These are phyloP conservation scores for Macrotyloma uniflorum DNA, from an alignment of 306 rosid genomes.

Conservation along the genomic window DNA sequence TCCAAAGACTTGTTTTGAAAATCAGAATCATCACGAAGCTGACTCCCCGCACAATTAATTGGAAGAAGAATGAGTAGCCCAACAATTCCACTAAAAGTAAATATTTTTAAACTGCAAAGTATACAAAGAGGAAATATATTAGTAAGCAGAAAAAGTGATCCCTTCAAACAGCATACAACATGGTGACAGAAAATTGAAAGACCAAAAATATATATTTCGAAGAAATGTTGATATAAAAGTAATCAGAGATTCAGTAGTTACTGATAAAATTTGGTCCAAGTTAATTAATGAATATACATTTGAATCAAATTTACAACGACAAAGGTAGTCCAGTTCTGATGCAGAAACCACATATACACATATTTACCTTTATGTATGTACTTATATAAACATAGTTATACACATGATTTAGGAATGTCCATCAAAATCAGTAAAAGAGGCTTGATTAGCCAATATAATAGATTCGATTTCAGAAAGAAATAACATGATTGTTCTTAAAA, in stretches of 20 bases:
- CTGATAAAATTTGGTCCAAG: background rate
- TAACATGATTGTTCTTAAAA: conserved; percentile 19
- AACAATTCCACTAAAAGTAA: conserved; percentile 64
- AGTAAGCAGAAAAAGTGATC: conserved; percentile 14
- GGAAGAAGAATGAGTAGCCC: conserved; percentile 79
- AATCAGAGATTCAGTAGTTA: background rate
- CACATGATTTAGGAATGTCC: background rate
- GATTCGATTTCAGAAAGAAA: conserved; percentile 8
- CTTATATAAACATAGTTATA: background rate
- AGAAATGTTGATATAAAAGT: background rate
- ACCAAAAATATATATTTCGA: conserved; percentile 2
- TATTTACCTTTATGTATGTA: background rate
- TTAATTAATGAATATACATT: background rate
- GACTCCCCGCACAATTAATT: conserved; percentile 68
- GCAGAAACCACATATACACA: conserved; percentile 6
- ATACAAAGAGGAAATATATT: background rate
- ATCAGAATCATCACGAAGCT: conserved; percentile 54
- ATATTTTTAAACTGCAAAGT: conserved; percentile 64
- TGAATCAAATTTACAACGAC: background rate
- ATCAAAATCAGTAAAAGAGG: conserved; percentile 27
- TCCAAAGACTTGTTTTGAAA: conserved; percentile 65
- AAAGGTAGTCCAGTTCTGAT: background rate
- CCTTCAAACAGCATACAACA: conserved; percentile 13
- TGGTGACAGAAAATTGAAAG: conserved; percentile 15
- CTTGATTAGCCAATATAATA: conserved; percentile 1